Evolutionary conservation across 805 yeast species (phyloP), one percentile per base, ranked within the genome.

Genomic region (Huiozyma naganishii): DNA sequence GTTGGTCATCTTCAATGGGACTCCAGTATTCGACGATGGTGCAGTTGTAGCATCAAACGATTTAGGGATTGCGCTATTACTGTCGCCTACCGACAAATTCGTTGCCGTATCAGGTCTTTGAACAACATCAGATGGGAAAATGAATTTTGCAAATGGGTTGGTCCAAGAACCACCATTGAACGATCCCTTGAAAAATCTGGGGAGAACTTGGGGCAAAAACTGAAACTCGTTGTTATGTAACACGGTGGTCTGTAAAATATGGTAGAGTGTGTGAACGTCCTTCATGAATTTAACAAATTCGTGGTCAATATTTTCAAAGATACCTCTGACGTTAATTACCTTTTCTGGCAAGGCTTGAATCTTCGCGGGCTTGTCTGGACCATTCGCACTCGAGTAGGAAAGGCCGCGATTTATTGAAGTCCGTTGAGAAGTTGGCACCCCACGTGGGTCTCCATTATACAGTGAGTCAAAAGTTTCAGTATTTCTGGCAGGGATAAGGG

Each of bases 101-200:
- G 41, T 8, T 8, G 33, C 27, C 6, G 42, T 29, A 7, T 37
- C n/a, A 29, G 41, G 36, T 9, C 35, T 35, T 12, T 27, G 7
- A 10, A 29, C 38, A 5, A 39, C 5, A 9, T 17, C 37, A 8
- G 37, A 34, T 5, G 49, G 42, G 12, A 53, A 40, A 32, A 50
- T 45, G 17, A 48, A 45, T 27, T 47, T 44, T 50, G 76, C 74
- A 50, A 80, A 80, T 27, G 84, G 85, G 52, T 81, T 82, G 40
- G 76, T 73, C 81, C 88, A 83, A 47, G 80, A 79, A n/a, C 89
- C 90, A 12, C 88, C 90, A 51, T 79, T 79, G 57, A 79, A 83
- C 43, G 74, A 76, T 29, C 78, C 77, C 36, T 72, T 69, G 13
- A 83, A 62, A 52, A 83, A 80, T 46, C 92, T 68, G 7, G 92